Conservation (phyloP, 2,329 filamentous ascomycete genomes). For the Beauveria australis region DNA sequence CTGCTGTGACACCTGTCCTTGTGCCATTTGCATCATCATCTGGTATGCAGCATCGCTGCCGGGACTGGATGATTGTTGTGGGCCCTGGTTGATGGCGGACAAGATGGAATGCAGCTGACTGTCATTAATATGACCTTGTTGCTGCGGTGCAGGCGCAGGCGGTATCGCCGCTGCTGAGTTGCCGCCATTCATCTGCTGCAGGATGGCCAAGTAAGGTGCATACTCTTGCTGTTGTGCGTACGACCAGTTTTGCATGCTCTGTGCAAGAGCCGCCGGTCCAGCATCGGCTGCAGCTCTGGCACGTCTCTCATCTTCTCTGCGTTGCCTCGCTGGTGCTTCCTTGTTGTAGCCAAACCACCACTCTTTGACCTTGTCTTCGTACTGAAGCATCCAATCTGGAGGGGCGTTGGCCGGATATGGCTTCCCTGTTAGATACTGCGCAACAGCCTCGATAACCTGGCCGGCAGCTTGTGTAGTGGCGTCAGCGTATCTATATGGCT, state of each 20-base stretch:
- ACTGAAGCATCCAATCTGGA: conserved; percentile 42
- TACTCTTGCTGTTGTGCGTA: conserved; percentile 33
- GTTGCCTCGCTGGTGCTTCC: conserved; percentile 29
- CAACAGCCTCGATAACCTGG: conserved; percentile 34
- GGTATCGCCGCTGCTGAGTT: conserved; percentile 17
- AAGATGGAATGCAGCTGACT: conserved; percentile 36
- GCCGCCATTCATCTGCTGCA: conserved; percentile 32
- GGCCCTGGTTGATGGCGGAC: conserved; percentile 32
- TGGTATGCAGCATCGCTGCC: conserved; percentile 17
- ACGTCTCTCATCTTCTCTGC: conserved; percentile 29
- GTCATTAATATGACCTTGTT: conserved; percentile 25
- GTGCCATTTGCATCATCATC: conserved; percentile 32
- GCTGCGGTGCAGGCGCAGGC: conserved; percentile 13
- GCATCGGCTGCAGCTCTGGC: conserved; percentile 26
- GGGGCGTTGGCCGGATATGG: conserved; percentile 43
- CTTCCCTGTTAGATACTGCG: conserved; percentile 34
- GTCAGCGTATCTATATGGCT: conserved; percentile 34
- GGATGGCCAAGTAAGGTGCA: conserved; percentile 33
- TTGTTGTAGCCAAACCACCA: conserved; percentile 45
- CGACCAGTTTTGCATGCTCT: conserved; percentile 34
- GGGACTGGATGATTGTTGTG: conserved; percentile 17
- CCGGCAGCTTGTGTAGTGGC: conserved; percentile 33
- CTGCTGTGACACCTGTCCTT: conserved; percentile 26
- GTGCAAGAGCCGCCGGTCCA: conserved; percentile 20
- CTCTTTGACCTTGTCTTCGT: conserved; percentile 38